Conservation (phyloP, 1,284 basidiomycete species). For the Trichosporon ovoides region DNA sequence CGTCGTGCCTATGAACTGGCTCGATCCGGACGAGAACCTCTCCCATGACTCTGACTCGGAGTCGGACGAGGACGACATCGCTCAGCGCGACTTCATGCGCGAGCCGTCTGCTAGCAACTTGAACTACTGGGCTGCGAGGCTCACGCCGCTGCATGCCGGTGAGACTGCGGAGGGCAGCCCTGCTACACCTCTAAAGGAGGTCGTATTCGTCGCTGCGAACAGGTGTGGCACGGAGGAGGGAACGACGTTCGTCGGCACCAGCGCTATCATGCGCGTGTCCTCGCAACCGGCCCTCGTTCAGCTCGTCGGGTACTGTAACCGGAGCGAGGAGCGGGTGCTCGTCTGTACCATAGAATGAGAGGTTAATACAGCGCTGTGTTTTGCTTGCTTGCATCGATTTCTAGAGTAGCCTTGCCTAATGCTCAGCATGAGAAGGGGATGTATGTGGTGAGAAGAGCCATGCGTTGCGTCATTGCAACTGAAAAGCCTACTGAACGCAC, state of each 20-base stretch:
- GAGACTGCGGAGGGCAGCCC: background rate
- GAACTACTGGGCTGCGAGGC: constrained; percentile 49
- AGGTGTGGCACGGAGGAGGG: constrained; percentile 49
- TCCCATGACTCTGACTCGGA: constrained; percentile 9
- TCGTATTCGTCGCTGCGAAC: constrained; percentile 50
- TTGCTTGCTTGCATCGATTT: background rate
- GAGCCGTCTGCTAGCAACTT: constrained; percentile 43
- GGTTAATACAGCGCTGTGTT: background rate
- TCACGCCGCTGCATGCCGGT: constrained; percentile 33
- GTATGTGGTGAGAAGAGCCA: background rate
- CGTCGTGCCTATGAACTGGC: constrained; percentile 58
- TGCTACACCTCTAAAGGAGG: too few species aligned
- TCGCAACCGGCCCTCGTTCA: constrained; percentile 42
- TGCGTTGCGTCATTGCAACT: background rate
- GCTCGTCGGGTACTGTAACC: constrained; percentile 45
- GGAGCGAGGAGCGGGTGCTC: constrained; percentile 46
- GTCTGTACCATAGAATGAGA: constrained; percentile 10
- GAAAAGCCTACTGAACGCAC: background rate
- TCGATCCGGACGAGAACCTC: constrained; percentile 43
- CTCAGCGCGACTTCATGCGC: constrained; percentile 8
- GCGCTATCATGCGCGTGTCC: constrained; percentile 46
- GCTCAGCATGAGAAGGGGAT: background rate
- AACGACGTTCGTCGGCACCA: constrained; percentile 50
- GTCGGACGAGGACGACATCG: constrained; percentile 6
- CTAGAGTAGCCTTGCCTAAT: background rate